Conservation (phyloP, 306 rosid species). For the Cucurbita argyrosperma region DNA sequence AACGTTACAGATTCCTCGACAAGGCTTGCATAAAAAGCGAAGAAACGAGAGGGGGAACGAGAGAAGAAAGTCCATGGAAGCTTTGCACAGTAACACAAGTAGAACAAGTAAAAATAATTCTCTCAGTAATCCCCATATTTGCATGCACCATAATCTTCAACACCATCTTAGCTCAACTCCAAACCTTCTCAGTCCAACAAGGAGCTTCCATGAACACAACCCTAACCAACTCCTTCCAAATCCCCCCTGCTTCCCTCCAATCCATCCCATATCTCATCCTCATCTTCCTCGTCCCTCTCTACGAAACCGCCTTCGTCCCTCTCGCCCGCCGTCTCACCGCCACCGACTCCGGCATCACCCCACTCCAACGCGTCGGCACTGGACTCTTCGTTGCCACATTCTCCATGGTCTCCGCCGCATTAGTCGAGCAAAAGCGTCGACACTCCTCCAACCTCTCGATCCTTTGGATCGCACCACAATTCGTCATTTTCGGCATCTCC, state of each 20-base stretch:
- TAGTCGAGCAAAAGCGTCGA: slow-evolving; percentile 35
- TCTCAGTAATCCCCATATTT: slow-evolving; percentile 44
- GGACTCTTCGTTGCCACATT: slow-evolving; percentile 44
- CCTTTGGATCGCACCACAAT: slow-evolving; percentile 51
- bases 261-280: slow-evolving; percentile 46
- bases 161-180: slow-evolving; percentile 56
- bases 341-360: slow-evolving; percentile 34
- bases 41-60: slow-evolving; percentile 13
- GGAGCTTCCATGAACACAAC: slow-evolving; percentile 35
- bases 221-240: slow-evolving; percentile 21
- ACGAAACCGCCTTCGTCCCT: slow-evolving; percentile 39
- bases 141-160: slow-evolving; percentile 53
- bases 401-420: slow-evolving; percentile 50
- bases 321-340: slow-evolving; percentile 27
- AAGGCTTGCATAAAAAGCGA: slow-evolving; percentile 47
- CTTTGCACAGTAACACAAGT: slow-evolving; percentile 42
- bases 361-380: slow-evolving; percentile 37
- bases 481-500: slow-evolving; percentile 37
- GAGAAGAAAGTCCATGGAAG: slow-evolving; percentile 53
- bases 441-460: slow-evolving; percentile 22
- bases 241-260: slow-evolving; percentile 64
- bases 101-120: slow-evolving; percentile 45
- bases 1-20: slow-evolving; percentile 39
- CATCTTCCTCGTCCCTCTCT: slow-evolving; percentile 40
- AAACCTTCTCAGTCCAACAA: slow-evolving; percentile 54